Evolutionary conservation across 2,329 filamentous ascomycete genomes (phyloP).

Genomic region (Arachnomyces sp.): DNA sequence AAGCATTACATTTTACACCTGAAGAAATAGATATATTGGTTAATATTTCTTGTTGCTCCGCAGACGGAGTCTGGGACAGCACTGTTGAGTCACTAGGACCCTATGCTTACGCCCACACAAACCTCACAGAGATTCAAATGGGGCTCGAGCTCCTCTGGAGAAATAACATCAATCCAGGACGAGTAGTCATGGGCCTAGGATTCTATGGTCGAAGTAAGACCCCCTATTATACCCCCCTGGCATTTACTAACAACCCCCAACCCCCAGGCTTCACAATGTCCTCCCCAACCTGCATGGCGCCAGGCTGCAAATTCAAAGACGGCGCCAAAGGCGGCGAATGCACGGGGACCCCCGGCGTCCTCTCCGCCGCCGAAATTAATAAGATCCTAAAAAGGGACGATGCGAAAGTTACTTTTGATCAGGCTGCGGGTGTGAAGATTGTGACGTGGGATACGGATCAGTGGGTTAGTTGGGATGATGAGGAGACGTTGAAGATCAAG

Average conservation of each 20-base stretch:
- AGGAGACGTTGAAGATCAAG: constrained; percentile 26
- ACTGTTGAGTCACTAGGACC: constrained; percentile 13
- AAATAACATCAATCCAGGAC: constrained; percentile 17
- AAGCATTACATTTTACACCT: constrained; percentile 1
- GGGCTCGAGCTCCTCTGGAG: constrained; percentile 22
- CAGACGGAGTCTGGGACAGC: constrained; percentile 21
- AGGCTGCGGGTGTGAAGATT: constrained; percentile 20
- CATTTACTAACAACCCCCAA: no score
- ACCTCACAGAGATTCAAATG: constrained; percentile 24
- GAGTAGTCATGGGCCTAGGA: constrained; percentile 23
- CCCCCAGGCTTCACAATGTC: constrained; percentile 12
- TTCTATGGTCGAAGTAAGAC: constrained; percentile 25
- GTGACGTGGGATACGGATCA: constrained; percentile 20
- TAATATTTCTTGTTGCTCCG: background rate
- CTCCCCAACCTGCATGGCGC: constrained; percentile 17
- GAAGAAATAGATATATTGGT: background rate
- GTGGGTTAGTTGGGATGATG: constrained; percentile 27
- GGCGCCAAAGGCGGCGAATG: constrained; percentile 22
- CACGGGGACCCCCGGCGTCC: constrained; percentile 19
- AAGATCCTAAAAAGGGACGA: constrained; percentile 17
- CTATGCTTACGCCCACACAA: constrained; percentile 22
- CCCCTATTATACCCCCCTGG: no score
- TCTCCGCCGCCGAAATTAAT: constrained; percentile 28
- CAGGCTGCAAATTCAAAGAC: constrained; percentile 24
- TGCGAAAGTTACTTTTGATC: constrained; percentile 15